A percentile compares a stretch with the other conserved stretches of the same genome.
Evolutionary conservation across 208 protist genomes (phyloP).

Genomic region (Leishmania aethiopica): DNA sequence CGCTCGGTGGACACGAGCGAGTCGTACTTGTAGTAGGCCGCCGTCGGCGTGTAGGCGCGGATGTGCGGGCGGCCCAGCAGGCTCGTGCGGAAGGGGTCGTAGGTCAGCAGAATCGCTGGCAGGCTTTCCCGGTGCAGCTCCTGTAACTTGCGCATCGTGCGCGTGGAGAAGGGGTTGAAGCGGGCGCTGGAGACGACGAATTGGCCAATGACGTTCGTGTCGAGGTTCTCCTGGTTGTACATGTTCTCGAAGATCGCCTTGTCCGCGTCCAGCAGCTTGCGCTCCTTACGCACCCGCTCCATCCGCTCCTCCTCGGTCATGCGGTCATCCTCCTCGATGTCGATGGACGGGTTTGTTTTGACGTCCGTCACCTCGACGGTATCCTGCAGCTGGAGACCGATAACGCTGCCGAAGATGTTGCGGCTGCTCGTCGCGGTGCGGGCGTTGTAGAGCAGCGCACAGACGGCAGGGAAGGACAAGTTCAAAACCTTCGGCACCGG

Average conservation of each 20-base stretch:
- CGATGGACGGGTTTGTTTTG: conserved; percentile 22
- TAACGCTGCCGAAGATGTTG: conserved; percentile 54
- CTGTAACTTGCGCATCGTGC: conserved; percentile 43
- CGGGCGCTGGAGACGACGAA: conserved; percentile 59
- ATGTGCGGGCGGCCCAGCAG: conserved; percentile 63
- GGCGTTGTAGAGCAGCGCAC: conserved; percentile 45
- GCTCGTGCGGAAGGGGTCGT: conserved; percentile 71
- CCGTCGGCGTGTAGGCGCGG: conserved; percentile 65
- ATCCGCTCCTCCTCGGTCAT: conserved; percentile 19
- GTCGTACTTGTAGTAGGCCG: conserved; percentile 58
- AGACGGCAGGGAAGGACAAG: conserved; percentile 61
- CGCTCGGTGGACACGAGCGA: conserved; percentile 20
- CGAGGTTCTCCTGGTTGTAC: conserved; percentile 55
- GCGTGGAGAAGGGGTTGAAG: conserved; percentile 44
- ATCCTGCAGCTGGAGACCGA: conserved; percentile 57
- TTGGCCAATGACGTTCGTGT: conserved; percentile 62
- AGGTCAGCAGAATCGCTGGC: conserved; percentile 66
- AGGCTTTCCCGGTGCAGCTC: conserved; percentile 45
- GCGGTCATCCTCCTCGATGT: conserved; percentile 40
- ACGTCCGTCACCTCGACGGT: conserved; percentile 61
- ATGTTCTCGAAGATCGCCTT: conserved; percentile 37
- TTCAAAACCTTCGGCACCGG: conserved; percentile 35
- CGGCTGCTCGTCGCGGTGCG: conserved; percentile 37
- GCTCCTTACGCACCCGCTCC: conserved; percentile 19
- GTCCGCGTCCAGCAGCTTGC: conserved; percentile 21